Percentiles rank a stretch among this genome's conserved stretches.
These are phyloP conservation scores for Melastoma candidum DNA, from an alignment of 441 rosid species.

Conservation along the genomic window DNA sequence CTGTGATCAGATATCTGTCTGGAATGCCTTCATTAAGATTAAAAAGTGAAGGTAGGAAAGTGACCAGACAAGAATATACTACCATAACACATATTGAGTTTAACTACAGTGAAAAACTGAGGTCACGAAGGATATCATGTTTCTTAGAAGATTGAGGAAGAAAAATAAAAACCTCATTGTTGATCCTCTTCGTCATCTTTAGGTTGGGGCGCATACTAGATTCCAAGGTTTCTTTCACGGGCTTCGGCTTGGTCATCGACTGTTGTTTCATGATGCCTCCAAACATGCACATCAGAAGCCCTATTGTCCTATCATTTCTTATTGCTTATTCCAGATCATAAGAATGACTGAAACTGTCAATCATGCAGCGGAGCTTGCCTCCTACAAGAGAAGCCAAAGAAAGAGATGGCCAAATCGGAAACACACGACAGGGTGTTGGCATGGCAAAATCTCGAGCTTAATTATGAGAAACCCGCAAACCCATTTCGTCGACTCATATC, in stretches of 20 bases:
- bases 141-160: no score
- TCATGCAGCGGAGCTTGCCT: constrained; percentile 91
- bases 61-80: no score
- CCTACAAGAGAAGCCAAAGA: constrained; percentile 93
- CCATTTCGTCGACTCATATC: no score
- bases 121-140: no score
- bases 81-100: no score
- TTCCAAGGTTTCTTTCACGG: constrained; percentile 44
- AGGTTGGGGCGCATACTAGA: constrained; percentile 35
- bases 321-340: constrained; percentile 88
- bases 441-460: no score
- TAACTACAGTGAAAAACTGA: no score
- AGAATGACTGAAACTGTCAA: constrained; percentile 81
- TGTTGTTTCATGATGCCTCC: constrained; percentile 93
- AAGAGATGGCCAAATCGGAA: constrained; percentile 76
- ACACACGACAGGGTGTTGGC: constrained; percentile 32
- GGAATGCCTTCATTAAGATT: no score
- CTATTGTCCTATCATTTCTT: constrained; percentile 61
- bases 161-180: no score
- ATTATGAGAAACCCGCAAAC: no score
- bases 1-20: no score
- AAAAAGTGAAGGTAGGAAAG: no score
- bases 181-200: constrained; percentile 9
- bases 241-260: constrained; percentile 60
- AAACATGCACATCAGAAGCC: constrained; percentile 77